phyloP scores from a whole-genome alignment of 2,329 filamentous ascomycete species.

The Sporothrix mexicana region DNA sequence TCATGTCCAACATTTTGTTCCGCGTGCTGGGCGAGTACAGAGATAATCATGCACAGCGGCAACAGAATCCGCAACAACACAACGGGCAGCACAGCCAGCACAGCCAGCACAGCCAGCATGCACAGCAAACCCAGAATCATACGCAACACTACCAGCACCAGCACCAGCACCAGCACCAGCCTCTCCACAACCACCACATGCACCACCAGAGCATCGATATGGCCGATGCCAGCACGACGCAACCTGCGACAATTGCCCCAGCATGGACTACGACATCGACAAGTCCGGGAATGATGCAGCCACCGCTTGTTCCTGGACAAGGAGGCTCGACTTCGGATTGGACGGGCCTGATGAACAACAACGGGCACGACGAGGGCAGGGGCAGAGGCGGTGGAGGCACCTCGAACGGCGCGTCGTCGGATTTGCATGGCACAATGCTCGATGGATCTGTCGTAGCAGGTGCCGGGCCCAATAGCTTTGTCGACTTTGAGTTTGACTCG shows the following conservation, averaged over 20 bases:
- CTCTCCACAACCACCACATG: conserved; percentile 10
- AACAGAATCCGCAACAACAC: conserved; percentile 10
- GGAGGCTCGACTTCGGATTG: conserved; percentile 13
- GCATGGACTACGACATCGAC: conserved; percentile 16
- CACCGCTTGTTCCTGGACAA: background rate
- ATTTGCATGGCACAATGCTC: background rate
- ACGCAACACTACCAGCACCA: background rate
- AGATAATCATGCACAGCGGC: conserved; percentile 9
- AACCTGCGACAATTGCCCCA: background rate
- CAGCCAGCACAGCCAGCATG: background rate
- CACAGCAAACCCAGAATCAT: too few relatives aligned
- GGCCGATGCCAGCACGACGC: background rate
- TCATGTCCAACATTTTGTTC: conserved; percentile 32
- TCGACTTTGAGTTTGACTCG: conserved; percentile 30
- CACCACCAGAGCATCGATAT: conserved; percentile 21
- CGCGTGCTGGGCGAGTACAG: conserved; percentile 30
- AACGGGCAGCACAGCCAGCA: conserved; percentile 19
- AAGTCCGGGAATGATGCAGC: conserved; percentile 23
- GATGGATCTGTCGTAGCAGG: background rate
- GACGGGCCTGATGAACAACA: conserved; percentile 6
- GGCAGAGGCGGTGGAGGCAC: background rate
- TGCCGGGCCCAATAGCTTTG: background rate
- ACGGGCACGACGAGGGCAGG: background rate
- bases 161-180: background rate
- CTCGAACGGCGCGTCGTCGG: background rate